These are phyloP conservation scores for Huntiella savannae DNA, from an alignment of 2,329 filamentous ascomycete genomes.

Conservation along the genomic window DNA sequence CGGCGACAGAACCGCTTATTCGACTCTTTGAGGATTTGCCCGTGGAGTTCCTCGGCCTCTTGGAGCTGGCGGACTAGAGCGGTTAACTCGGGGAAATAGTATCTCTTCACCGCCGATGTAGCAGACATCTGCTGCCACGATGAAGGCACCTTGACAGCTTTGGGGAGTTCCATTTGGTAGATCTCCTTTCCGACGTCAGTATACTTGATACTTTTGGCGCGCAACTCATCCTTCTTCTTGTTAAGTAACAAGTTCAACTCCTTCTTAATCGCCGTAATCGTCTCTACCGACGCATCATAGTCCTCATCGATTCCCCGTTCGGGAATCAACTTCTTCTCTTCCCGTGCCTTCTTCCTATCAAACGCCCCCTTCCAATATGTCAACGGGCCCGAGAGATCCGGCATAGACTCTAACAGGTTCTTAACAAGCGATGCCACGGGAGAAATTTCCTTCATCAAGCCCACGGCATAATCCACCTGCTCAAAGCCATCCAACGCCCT, in stretches of 20 bases:
- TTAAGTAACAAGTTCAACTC: slow-evolving; percentile 54
- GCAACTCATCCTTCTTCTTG: slow-evolving; percentile 52
- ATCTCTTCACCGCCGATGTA: slow-evolving; percentile 75
- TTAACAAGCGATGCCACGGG: slow-evolving; percentile 71
- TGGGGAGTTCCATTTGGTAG: slow-evolving; percentile 86
- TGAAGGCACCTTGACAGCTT: slow-evolving; percentile 65
- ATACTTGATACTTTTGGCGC: slow-evolving; percentile 53
- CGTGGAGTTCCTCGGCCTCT: slow-evolving; percentile 85
- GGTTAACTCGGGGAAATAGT: slow-evolving; percentile 75
- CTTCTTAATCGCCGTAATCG: slow-evolving; percentile 54
- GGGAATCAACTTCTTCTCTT: slow-evolving; percentile 67
- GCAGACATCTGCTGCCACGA: slow-evolving; percentile 94
- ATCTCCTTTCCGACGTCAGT: slow-evolving; percentile 90
- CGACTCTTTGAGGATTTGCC: slow-evolving; percentile 77
- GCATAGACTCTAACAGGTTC: slow-evolving; percentile 69
- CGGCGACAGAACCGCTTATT: slow-evolving; percentile 64
- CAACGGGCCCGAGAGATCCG: slow-evolving; percentile 55
- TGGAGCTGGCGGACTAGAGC: slow-evolving; percentile 71
- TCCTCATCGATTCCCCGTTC: slow-evolving; percentile 76
- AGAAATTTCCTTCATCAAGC: slow-evolving; percentile 52
- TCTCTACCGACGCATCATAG: slow-evolving; percentile 67
- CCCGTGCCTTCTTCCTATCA: slow-evolving; percentile 58
- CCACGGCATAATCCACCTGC: slow-evolving; percentile 90
- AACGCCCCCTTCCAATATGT: slow-evolving; percentile 84
- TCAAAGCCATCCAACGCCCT: slow-evolving; percentile 90